Evolutionary conservation across 2,329 filamentous ascomycete species (phyloP), one percentile per base, ranked within the genome.

Genomic region (Ophiostoma sp.): DNA sequence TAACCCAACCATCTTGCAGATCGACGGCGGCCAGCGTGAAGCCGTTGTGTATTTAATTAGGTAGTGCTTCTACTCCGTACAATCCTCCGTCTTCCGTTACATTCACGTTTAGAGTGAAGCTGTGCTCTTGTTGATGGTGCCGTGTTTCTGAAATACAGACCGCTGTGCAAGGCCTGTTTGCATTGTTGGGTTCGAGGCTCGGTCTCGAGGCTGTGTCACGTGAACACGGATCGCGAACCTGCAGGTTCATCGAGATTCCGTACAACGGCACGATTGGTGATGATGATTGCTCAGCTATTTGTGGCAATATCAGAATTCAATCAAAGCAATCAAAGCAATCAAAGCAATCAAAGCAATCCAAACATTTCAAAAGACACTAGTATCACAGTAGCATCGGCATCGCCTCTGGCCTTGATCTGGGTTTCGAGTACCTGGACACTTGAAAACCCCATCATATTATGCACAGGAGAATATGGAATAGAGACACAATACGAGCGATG

Each of bases 51-150:
- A 13, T 57, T 57, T 57, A 15, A 57, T 57, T 27, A 57, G 52
- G 17, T n/a, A 27, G 52, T n/a, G 11, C 52, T 57, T 57, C 52
- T 57, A 13, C 52, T 57, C 48, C 39, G 39, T 41, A 13, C 39
- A 8, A 57, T 57, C 52, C 52, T 57, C 52, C n/a, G 52, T 57
- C 52, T 57, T 57, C 23, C 52, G 52, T 57, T 57, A 57, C 52
- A 57, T 27, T 23, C 23, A 15, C 17, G 17, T 5, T 6, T 3
- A 8, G 48, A 23, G n/a, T 4, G 11, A 57, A 57, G 52, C 8
- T 8, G 10, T 27, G n/a, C 11, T 57, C 8, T 57, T 57, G 52
- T 27, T 13, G 39, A 11, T 41, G 39, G 52, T 57, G 52, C 23
- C 23, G 52, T 27, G 52, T 31, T 57, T n/a, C 52, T 57, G 23